These are phyloP conservation scores for Serendipita sp. DNA, from an alignment of 1,284 basidiomycete genomes.

Conservation along the genomic window DNA sequence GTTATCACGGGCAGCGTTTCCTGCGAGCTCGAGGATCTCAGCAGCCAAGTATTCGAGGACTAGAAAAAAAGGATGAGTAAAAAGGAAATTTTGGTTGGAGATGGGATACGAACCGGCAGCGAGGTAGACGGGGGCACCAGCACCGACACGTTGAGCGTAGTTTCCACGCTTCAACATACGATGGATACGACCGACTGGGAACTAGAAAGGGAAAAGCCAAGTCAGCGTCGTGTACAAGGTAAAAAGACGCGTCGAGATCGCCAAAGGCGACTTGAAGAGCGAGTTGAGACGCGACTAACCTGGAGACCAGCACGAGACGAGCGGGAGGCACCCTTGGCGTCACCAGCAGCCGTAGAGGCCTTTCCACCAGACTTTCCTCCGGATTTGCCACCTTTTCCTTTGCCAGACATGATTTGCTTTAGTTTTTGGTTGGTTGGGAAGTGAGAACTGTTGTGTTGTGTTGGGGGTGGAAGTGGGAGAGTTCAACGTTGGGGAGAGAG, in stretches of 20 bases:
- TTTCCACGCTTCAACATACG: slow-evolving; percentile 76
- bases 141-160: slow-evolving; percentile 67
- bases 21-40: slow-evolving; percentile 64
- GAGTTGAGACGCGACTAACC: slow-evolving; percentile 21
- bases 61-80: neutral
- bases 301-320: slow-evolving; percentile 76
- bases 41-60: slow-evolving; percentile 57
- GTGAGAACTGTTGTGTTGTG: slow-evolving; percentile 23
- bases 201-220: slow-evolving; percentile 22
- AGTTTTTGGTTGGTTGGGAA: slow-evolving; percentile 3
- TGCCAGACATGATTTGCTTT: slow-evolving; percentile 32
- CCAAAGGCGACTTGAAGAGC: neutral
- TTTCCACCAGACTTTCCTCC: slow-evolving; percentile 32
- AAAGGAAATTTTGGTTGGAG: neutral
- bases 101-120: slow-evolving; percentile 17
- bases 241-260: slow-evolving; percentile 15
- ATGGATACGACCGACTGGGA: slow-evolving; percentile 73
- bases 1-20: slow-evolving; percentile 54
- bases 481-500: slow-evolving; percentile 15
- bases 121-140: slow-evolving; percentile 31
- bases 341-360: slow-evolving; percentile 29
- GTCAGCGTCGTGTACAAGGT: neutral
- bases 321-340: slow-evolving; percentile 49
- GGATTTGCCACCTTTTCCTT: slow-evolving; percentile 34
- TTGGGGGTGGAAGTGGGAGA: slow-evolving; percentile 21